These are phyloP conservation scores for Taphrina wiesneri DNA, from an alignment of 1,139 yeast genomes.

Conservation along the genomic window DNA sequence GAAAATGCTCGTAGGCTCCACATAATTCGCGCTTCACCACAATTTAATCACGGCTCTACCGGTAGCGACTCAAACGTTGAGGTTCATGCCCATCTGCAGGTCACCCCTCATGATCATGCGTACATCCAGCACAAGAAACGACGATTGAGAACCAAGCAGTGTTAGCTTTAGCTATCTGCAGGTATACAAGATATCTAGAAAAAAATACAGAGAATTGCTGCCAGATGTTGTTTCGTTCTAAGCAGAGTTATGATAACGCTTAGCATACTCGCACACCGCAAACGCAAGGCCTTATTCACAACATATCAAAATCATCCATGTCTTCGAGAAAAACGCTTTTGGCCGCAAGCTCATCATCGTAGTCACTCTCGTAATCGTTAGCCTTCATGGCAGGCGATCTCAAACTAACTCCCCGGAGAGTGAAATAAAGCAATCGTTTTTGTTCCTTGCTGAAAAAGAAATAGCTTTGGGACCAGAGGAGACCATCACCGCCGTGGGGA, in stretches of 20 bases:
- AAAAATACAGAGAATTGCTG: not conserved
- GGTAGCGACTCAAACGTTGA: no score
- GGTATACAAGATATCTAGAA: no score
- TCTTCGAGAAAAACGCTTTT: conserved; percentile 27
- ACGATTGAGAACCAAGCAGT: no score
- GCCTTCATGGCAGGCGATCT: conserved; percentile 29
- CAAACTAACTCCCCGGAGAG: conserved; percentile 50
- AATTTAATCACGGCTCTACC: not conserved
- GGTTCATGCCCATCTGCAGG: no score
- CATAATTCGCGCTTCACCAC: not conserved
- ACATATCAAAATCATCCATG: conserved; percentile 27
- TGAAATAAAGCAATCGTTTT: conserved; percentile 85
- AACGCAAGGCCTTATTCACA: not conserved
- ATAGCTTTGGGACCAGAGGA: conserved; percentile 90
- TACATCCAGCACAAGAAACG: no score
- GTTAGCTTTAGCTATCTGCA: no score
- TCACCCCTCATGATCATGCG: no score
- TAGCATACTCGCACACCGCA: not conserved
- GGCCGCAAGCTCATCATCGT: conserved; percentile 24
- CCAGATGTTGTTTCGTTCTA: not conserved
- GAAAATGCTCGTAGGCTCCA: not conserved
- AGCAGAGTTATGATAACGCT: no score
- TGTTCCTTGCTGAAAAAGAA: conserved; percentile 86
- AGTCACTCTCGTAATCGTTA: conserved; percentile 23
- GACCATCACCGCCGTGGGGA: conserved; percentile 52